Evolutionary conservation across 1,139 yeast genomes (phyloP), one percentile per base, ranked within the genome.

Genomic region (Pichia sorboxylosa): DNA sequence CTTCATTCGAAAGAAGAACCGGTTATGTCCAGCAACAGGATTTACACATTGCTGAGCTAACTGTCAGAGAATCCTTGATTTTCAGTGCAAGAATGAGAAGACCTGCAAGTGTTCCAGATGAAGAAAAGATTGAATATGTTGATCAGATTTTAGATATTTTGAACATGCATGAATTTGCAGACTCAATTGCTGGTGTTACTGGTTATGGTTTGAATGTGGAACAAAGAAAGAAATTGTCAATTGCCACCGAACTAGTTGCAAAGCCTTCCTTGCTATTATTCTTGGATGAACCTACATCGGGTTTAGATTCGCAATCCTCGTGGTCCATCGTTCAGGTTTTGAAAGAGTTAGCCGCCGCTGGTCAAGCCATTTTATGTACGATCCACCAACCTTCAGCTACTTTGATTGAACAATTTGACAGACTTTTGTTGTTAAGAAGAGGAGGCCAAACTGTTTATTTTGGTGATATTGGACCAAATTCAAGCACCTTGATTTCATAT

Each of bases 1-100:
- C 29, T 8, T 59, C 73, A 1, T 67, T 69, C 43, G 58, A 62
- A 43, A 59, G 73, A 47, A 54, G 69, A 42, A 68, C 70, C 17
- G 76, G 76, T 29, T 69, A 67, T 46, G 75, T 68, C 28, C 74
- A 68, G 46, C 76, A 69, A 45, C 74, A 68, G 46, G 75, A 69
- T 57, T 53, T 69, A 23, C 75, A 69, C 47, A 51, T 68, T 35
- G 54, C 65, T 4, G 64, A 64, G 49, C 48, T 64, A 33, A 66
- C 74, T 13, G 73, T 69, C 16, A 53, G 66, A 43, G 74, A 69
- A 46, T 62, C 74, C 2, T 54, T 69, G 30, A 54, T 52, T 24
- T 69, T 69, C 47, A 64, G 74, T 26, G 75, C 76, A 2, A 54
- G 68, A 36, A 52, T 69, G 49, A 61, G 76, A 49, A 61, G 72